Percentiles rank a stretch among this genome's conserved stretches.
These are phyloP conservation scores for Mucor lusitanicus DNA, from an alignment of 371 early-diverging fungal species.

Conservation along the genomic window DNA sequence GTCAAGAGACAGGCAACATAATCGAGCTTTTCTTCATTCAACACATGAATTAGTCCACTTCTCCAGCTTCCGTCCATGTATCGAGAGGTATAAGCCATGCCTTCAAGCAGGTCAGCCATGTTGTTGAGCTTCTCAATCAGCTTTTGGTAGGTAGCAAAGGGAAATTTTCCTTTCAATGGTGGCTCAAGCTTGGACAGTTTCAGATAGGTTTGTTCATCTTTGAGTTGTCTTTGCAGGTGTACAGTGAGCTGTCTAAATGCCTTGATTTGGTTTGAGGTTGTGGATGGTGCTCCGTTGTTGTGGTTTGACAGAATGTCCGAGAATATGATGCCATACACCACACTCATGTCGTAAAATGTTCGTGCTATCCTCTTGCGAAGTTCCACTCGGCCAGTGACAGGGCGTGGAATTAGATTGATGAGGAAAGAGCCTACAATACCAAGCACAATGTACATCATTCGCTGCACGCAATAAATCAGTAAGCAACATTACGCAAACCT, in stretches of 20 bases:
- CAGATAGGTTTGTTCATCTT: constrained; percentile 32
- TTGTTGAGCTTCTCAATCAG: constrained; percentile 38
- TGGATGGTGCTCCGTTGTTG: constrained; percentile 2
- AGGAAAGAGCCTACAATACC: constrained; percentile 37
- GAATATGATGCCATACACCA: constrained; percentile 34
- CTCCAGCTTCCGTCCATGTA: constrained; percentile 24
- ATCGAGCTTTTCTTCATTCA: constrained; percentile 27
- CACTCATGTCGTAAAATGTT: constrained; percentile 41
- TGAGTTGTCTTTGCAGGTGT: constrained; percentile 39
- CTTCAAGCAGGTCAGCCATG: constrained; percentile 38
- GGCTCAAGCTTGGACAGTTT: constrained; percentile 35
- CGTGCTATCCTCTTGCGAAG: constrained; percentile 39
- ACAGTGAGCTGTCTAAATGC: constrained; percentile 29
- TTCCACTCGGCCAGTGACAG: constrained; percentile 41
- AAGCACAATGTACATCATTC: constrained; percentile 34
- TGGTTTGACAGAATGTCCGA: constrained; percentile 7
- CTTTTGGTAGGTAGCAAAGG: constrained; percentile 21
- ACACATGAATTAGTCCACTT: constrained; percentile 12
- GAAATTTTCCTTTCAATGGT: constrained; percentile 43
- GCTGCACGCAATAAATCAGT: constrained; percentile 10
- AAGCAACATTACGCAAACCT: not conserved
- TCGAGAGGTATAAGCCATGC: constrained; percentile 31
- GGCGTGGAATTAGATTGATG: constrained; percentile 34
- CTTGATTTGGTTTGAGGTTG: constrained; percentile 17
- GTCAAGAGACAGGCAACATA: constrained; percentile 44